These are phyloP conservation scores for Fusarium nematophilum DNA, from an alignment of 2,329 filamentous ascomycete species.

Conservation along the genomic window DNA sequence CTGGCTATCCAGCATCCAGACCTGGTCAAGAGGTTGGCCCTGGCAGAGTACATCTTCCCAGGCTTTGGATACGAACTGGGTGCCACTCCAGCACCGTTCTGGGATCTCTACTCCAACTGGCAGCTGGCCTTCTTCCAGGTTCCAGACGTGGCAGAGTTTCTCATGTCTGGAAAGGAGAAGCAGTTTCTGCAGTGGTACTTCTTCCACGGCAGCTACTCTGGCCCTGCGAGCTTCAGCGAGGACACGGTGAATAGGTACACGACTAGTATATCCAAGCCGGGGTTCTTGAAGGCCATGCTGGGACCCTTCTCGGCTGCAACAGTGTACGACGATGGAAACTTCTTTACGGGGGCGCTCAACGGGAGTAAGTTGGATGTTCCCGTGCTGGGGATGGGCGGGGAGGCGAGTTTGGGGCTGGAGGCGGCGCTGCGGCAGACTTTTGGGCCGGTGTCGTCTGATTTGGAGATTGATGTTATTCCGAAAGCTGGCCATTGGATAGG, in stretches of 20 bases:
- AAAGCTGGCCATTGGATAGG: constrained; percentile 46
- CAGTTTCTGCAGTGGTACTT: constrained; percentile 60
- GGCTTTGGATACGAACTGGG: constrained; percentile 54
- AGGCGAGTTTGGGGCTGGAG: constrained; percentile 39
- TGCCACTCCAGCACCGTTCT: constrained; percentile 46
- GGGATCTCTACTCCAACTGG: constrained; percentile 55
- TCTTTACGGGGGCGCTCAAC: constrained; percentile 49
- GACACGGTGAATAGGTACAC: constrained; percentile 54
- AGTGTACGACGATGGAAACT: constrained; percentile 48
- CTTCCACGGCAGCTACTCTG: constrained; percentile 56
- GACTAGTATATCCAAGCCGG: constrained; percentile 55
- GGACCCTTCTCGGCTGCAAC: constrained; percentile 49
- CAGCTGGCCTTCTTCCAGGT: constrained; percentile 59
- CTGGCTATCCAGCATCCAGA: constrained; percentile 52
- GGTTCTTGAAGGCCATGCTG: constrained; percentile 55
- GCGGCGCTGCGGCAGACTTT: constrained; percentile 5
- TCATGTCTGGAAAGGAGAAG: constrained; percentile 56
- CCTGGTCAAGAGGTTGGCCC: constrained; percentile 49
- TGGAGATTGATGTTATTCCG: constrained; percentile 37
- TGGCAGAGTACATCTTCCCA: constrained; percentile 55
- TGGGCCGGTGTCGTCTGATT: constrained; percentile 18
- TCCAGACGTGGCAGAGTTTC: constrained; percentile 58
- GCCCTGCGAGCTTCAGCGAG: constrained; percentile 50
- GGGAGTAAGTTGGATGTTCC: constrained; percentile 24
- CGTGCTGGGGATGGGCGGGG: constrained; percentile 41